Conservation (phyloP, 345 rosid species). For the Lepidium sativum region DNA sequence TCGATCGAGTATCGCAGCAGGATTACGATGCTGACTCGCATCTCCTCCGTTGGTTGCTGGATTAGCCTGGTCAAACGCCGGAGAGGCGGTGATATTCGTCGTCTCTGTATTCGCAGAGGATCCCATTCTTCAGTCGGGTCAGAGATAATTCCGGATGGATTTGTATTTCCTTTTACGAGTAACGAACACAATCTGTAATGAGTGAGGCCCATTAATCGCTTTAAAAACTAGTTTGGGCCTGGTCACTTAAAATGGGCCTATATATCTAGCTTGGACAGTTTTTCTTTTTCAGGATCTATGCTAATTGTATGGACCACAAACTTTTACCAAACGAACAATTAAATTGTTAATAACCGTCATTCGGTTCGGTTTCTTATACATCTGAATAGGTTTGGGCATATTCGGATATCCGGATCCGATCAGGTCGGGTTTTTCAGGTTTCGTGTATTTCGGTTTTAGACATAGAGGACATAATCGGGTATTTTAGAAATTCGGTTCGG, state of each 20-base stretch:
- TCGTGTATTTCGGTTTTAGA: too few relatives aligned
- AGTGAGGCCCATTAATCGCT: background rate
- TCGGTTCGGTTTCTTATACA: too few relatives aligned
- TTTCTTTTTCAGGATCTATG: too few relatives aligned
- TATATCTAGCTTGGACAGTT: too few relatives aligned
- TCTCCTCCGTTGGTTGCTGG: conserved; percentile 16
- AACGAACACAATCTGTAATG: background rate
- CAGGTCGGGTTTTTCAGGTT: too few relatives aligned
- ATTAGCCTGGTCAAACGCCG: conserved; percentile 27
- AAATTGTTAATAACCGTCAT: too few relatives aligned
- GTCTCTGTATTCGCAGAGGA: conserved; percentile 59
- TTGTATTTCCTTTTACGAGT: background rate
- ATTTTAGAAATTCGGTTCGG: too few relatives aligned
- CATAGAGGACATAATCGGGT: too few relatives aligned
- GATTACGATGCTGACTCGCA: conserved; percentile 7
- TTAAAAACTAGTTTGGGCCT: background rate
- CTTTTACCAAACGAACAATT: too few relatives aligned
- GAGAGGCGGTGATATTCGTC: conserved; percentile 29
- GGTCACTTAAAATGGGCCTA: background rate
- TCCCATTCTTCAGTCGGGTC: conserved; percentile 48
- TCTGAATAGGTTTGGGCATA: too few relatives aligned
- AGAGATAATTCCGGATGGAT: conserved; percentile 1
- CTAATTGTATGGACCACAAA: too few relatives aligned
- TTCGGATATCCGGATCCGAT: too few relatives aligned
- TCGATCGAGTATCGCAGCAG: conserved; percentile 1